These are phyloP conservation scores for Russula sp. DNA, from an alignment of 768 basidiomycete species.

Conservation along the genomic window DNA sequence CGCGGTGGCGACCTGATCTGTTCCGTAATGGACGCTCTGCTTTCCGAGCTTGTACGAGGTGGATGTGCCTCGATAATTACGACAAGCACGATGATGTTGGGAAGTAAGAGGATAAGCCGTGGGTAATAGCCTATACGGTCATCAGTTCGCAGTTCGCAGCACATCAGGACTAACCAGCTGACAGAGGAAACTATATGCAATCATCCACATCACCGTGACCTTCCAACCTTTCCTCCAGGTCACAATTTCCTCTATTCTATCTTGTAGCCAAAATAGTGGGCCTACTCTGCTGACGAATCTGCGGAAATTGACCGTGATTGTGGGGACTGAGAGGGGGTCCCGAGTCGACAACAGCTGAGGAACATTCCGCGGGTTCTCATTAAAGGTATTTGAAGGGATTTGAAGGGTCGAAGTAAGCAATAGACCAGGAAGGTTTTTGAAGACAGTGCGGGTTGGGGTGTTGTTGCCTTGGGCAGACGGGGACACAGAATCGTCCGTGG, in stretches of 20 bases:
- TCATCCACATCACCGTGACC: conserved; percentile 71
- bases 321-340: conserved; percentile 73
- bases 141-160: conserved; percentile 2
- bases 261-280: conserved; percentile 87
- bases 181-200: conserved; percentile 79
- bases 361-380: conserved; percentile 31
- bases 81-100: conserved; percentile 57
- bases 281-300: conserved; percentile 74
- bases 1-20: conserved; percentile 37
- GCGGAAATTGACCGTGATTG: conserved; percentile 75
- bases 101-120: conserved; percentile 64
- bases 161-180: conserved; percentile 34
- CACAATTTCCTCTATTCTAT: conserved; percentile 79
- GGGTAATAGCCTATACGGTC: conserved; percentile 67
- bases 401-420: conserved; percentile 29
- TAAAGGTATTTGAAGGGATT: conserved; percentile 11
- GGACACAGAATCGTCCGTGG: conserved; percentile 1
- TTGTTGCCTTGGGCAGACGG: conserved; percentile 1
- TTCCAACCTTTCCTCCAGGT: conserved; percentile 79
- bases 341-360: conserved; percentile 50
- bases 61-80: conserved; percentile 69
- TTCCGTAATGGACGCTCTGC: conserved; percentile 8
- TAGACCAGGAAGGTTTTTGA: conserved; percentile 26
- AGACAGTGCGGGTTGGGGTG: conserved; percentile 19
- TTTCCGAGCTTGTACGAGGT: conserved; percentile 30